Evolutionary conservation across 75 land plant genomes (phyloP).

Genomic region (Larix kaempferi): DNA sequence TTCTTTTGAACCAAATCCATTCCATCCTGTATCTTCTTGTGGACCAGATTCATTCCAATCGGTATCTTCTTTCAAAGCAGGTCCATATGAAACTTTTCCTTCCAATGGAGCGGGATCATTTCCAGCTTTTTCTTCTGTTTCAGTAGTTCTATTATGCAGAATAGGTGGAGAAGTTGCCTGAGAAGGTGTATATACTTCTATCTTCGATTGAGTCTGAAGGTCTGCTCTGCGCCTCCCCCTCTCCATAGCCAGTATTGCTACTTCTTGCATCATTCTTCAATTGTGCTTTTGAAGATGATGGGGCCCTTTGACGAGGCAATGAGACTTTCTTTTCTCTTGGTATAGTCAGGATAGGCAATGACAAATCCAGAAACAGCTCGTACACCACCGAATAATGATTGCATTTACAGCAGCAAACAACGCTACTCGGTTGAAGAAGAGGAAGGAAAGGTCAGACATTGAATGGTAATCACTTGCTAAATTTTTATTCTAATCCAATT

Average conservation of each 20-base stretch:
- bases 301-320: neutral
- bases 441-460: no score
- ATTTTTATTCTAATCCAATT: no score
- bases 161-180: neutral
- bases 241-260: neutral
- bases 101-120: neutral
- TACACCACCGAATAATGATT: constrained; percentile 75
- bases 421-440: no score
- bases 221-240: neutral
- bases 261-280: neutral
- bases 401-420: constrained; percentile 75
- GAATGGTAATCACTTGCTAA: no score
- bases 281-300: neutral
- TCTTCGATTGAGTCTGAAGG: neutral
- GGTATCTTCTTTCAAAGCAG: neutral
- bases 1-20: neutral
- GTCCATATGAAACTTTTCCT: neutral
- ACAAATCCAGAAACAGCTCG: constrained; percentile 85
- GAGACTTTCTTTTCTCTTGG: no score
- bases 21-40: no score
- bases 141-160: neutral
- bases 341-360: constrained; percentile 76
- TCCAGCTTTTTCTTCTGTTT: neutral
- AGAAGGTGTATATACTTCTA: neutral
- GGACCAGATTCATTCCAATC: no score